phyloP scores from a whole-genome alignment of 192 early-diverging fungal genomes.

The Gaertneriomyces sp. region DNA sequence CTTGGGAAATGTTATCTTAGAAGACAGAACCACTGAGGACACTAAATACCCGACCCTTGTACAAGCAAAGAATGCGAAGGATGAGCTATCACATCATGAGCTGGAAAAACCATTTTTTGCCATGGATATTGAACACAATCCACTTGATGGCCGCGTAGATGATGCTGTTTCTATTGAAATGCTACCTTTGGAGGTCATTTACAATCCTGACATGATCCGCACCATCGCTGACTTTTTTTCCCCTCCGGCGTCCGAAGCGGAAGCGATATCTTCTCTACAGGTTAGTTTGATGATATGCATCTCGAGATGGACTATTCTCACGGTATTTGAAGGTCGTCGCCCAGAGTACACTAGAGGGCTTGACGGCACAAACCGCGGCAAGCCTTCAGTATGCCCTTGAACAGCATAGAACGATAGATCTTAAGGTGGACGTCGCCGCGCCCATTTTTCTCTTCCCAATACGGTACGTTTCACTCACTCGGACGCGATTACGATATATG shows the following conservation, averaged over 20 bases:
- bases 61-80: conserved; percentile 34
- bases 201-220: conserved; percentile 74
- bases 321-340: conserved; percentile 53
- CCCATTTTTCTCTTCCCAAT: conserved; percentile 88
- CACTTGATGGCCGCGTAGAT: conserved; percentile 85
- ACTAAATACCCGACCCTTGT: conserved; percentile 40
- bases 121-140: conserved; percentile 78
- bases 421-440: conserved; percentile 93
- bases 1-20: conserved; percentile 59
- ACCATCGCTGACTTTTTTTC: conserved; percentile 79
- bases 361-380: conserved; percentile 84
- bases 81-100: conserved; percentile 17
- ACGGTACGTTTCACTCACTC: conserved; percentile 22
- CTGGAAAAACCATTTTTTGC: conserved; percentile 59
- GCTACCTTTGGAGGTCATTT: conserved; percentile 84
- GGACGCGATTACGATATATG: background rate
- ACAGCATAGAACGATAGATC: conserved; percentile 84
- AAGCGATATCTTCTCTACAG: conserved; percentile 50
- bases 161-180: conserved; percentile 78
- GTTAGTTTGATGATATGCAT: conserved; percentile 6
- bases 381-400: conserved; percentile 82
- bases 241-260: conserved; percentile 69
- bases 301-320: conserved; percentile 17
- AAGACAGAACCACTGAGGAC: conserved; percentile 55
- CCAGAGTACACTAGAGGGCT: conserved; percentile 78